Evolutionary conservation across 371 early-diverging fungal species (phyloP), one percentile per base, ranked within the genome.

Genomic region (Rhizomucor miehei): DNA sequence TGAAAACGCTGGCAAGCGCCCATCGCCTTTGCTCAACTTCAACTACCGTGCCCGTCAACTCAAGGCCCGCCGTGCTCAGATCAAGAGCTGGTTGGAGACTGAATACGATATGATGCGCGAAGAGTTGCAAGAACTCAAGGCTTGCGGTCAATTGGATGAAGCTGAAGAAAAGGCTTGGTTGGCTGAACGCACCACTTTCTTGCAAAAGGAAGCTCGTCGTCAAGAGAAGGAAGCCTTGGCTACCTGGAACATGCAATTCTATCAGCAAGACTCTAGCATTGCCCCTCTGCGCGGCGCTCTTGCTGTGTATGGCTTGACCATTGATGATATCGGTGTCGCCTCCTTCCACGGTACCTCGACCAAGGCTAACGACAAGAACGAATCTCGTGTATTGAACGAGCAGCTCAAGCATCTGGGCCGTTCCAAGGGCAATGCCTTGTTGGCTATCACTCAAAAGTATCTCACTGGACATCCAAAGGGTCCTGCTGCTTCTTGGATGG

Each of bases 341-440:
- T 95, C 95, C 20, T 97, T 97, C 96, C 97, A 95, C 77, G 97
- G 97, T 59, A 97, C 97, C 24, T 90, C 92, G 19, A 97, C 97
- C 63, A 87, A 89, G 74, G 95, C 97, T 52, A 97, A 97, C 75
- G 97, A 97, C 77, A 89, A 89, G 84, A 97, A 96, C 80, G 97
- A 97, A 71, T 90, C 94, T 11, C 82, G 85, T 44, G 95, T 94
- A 4, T 58, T 95, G 47, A 89, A 95, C 83, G 75, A 81, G 59
- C 97, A 96, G 76, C 66, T 97, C 57, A 80, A 67, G 50, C 93
- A 94, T 64, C 81, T 97, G 17, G 97, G 97, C 38, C 90, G 97
- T 60, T 82, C 89, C 53, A 85, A 81, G 63, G 97, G 97, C 54
- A 91, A 93, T 60, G 83, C 84, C 37, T 67, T 88, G 44, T 89